These are phyloP conservation scores for Pistacia atlantica DNA, from an alignment of 345 rosid genomes.

Conservation along the genomic window DNA sequence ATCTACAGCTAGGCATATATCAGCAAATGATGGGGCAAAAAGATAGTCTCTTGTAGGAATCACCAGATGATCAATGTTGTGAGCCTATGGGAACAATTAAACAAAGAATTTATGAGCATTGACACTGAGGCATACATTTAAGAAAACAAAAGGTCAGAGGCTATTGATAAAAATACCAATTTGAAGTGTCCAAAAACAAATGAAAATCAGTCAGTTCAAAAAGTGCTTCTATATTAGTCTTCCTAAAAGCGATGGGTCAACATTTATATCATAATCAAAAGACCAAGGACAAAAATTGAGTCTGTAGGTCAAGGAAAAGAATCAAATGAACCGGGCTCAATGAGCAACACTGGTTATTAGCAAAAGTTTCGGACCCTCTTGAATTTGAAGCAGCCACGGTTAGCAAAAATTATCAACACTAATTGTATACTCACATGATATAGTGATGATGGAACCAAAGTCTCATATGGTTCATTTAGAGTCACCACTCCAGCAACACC, in stretches of 20 bases:
- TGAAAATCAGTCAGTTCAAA: too few species aligned
- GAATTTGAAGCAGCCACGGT: slow-evolving; percentile 18
- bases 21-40: slow-evolving; percentile 87
- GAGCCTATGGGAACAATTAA: slow-evolving; percentile 39
- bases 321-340: too few species aligned
- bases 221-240: too few species aligned
- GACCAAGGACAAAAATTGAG: too few species aligned
- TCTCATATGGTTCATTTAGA: slow-evolving; percentile 79
- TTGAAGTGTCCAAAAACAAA: too few species aligned
- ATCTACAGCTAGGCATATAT: slow-evolving; percentile 82
- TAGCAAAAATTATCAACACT: slow-evolving; percentile 2
- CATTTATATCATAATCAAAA: too few species aligned
- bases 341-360: too few species aligned
- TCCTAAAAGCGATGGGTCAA: too few species aligned
- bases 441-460: slow-evolving; percentile 79
- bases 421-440: slow-evolving; percentile 50
- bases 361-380: too few species aligned
- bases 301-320: too few species aligned
- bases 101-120: slow-evolving; percentile 22
- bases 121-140: not conserved
- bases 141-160: slow-evolving; percentile 39
- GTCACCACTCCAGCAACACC: slow-evolving; percentile 83
- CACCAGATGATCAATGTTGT: slow-evolving; percentile 86
- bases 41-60: slow-evolving; percentile 97
- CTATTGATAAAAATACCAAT: slow-evolving; percentile 1